A percentile compares a stretch with the other conserved stretches of the same genome.
These are phyloP conservation scores for Diaporthe sp. DNA, from an alignment of 2,329 filamentous ascomycete species.

Conservation along the genomic window DNA sequence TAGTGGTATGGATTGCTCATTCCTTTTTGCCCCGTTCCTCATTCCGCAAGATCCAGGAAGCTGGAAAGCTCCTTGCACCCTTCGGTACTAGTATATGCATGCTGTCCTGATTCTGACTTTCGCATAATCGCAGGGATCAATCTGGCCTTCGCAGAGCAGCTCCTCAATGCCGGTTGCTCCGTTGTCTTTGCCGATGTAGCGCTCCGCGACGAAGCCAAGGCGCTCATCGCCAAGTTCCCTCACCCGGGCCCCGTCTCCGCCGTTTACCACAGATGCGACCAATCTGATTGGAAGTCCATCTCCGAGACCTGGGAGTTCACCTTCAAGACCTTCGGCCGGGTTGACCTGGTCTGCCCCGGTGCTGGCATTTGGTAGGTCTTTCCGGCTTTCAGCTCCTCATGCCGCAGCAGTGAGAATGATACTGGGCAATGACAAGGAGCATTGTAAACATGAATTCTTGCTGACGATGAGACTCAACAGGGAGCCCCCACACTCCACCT, in stretches of 20 bases:
- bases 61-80: background rate
- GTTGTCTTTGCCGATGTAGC: slow-evolving; percentile 47
- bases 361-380: slow-evolving; percentile 40
- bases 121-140: slow-evolving; percentile 44
- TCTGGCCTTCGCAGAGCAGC: slow-evolving; percentile 42
- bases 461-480: background rate
- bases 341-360: slow-evolving; percentile 43
- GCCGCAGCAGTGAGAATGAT: no score
- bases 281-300: slow-evolving; percentile 48
- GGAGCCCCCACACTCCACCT: slow-evolving; percentile 45
- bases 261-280: slow-evolving; percentile 42
- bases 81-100: background rate
- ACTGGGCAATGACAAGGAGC: no score
- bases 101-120: background rate
- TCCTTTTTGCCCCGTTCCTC: background rate
- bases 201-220: slow-evolving; percentile 46
- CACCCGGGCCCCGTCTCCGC: slow-evolving; percentile 27
- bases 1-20: slow-evolving; percentile 18
- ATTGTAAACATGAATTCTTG: no score
- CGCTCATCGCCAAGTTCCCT: slow-evolving; percentile 40
- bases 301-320: slow-evolving; percentile 42
- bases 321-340: slow-evolving; percentile 42
- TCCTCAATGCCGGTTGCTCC: slow-evolving; percentile 47
- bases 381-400: background rate
- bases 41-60: background rate